Percentiles rank a stretch among this genome's conserved stretches.
phyloP scores from a whole-genome alignment of 2,329 filamentous ascomycete genomes.

The Lecanicillium sp. region DNA sequence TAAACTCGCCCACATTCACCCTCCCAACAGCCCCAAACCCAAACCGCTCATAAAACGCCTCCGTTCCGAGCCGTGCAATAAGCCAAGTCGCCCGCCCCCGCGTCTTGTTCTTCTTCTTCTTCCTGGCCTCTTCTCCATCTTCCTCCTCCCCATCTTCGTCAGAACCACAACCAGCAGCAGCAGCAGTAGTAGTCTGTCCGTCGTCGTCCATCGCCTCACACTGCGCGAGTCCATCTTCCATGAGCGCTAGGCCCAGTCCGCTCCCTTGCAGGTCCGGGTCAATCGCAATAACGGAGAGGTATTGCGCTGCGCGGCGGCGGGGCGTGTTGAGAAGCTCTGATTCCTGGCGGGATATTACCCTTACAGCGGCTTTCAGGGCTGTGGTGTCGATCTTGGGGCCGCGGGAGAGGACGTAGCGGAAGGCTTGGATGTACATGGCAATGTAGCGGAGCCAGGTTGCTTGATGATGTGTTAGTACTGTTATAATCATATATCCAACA shows the following conservation, averaged over 20 bases:
- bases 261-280: constrained; percentile 21
- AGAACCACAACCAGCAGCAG: neutral
- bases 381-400: constrained; percentile 13
- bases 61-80: constrained; percentile 21
- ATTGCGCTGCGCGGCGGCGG: constrained; percentile 23
- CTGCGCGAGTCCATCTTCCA: constrained; percentile 19
- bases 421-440: constrained; percentile 14
- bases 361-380: constrained; percentile 16
- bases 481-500: no score
- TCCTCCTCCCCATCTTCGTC: neutral
- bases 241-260: constrained; percentile 22
- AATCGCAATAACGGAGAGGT: constrained; percentile 26
- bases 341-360: constrained; percentile 17
- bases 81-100: constrained; percentile 19
- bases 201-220: constrained; percentile 19
- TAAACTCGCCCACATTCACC: constrained; percentile 26
- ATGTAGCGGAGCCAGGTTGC: constrained; percentile 23
- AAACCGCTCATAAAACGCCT: constrained; percentile 22
- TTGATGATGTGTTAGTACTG: no score
- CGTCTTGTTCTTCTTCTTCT: neutral
- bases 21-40: constrained; percentile 26
- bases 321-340: constrained; percentile 18
- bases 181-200: neutral
- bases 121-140: neutral
- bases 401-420: constrained; percentile 17